Conservation (phyloP, 345 rosid species). For the Turnera subulata region DNA sequence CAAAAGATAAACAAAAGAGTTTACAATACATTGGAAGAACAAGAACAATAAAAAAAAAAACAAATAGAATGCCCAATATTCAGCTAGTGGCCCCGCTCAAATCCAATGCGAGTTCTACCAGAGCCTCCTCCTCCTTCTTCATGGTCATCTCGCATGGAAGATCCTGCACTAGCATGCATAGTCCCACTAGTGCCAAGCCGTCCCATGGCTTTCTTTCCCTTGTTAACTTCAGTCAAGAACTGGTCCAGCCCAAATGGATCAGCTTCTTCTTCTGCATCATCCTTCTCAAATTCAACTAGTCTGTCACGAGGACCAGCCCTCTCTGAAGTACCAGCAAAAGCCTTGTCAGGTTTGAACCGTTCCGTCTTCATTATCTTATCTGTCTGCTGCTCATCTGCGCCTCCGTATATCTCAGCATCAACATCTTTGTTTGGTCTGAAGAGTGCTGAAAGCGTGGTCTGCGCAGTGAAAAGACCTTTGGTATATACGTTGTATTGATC, state of each 20-base stretch:
- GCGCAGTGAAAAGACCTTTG: conserved; percentile 84
- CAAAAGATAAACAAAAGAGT: too few species aligned
- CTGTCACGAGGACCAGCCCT: conserved; percentile 66
- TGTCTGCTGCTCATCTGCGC: conserved; percentile 74
- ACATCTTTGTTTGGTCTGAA: conserved; percentile 76
- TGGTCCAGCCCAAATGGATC: conserved; percentile 93
- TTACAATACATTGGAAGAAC: not conserved
- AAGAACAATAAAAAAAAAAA: not conserved
- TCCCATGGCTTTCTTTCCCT: conserved; percentile 79
- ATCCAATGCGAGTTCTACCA: conserved; percentile 73
- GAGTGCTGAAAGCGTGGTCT: conserved; percentile 79
- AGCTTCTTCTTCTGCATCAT: conserved; percentile 70
- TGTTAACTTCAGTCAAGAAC: conserved; percentile 75
- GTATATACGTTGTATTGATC: conserved; percentile 95
- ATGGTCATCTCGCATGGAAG: conserved; percentile 73
- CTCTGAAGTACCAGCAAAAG: conserved; percentile 66
- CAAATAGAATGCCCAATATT: not conserved
- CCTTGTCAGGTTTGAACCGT: conserved; percentile 83
- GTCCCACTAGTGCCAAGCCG: conserved; percentile 83
- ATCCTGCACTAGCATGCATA: conserved; percentile 87
- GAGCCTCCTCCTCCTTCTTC: conserved; percentile 86
- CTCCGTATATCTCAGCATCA: conserved; percentile 82
- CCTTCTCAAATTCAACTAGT: conserved; percentile 87
- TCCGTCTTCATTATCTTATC: conserved; percentile 82
- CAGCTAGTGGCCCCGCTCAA: conserved; percentile 70